Evolutionary conservation across 2,329 filamentous ascomycete species (phyloP), one percentile per base, ranked within the genome.

Genomic region (Trichoderma guizhouense): DNA sequence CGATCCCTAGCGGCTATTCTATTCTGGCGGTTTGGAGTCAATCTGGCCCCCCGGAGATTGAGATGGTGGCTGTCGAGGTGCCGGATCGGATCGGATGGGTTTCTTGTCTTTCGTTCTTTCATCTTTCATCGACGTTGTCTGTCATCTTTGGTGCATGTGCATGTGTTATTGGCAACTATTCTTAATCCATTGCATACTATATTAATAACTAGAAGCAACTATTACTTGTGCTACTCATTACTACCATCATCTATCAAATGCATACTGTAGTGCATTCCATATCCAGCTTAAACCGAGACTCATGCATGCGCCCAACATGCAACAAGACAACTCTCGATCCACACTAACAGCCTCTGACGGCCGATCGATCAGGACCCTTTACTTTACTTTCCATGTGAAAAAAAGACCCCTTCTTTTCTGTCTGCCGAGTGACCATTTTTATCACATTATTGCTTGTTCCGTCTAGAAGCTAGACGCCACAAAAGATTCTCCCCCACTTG

Each of bases 401-500:
- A 58, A 58, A 18, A 34, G n/a, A 34, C 57, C 57, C 18, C 28
- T 65, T 34, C 5, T 24, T 53, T 53, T 18, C 6, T 11, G 21
- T 32, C 47, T 39, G 64, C 30, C 51, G 34, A 7, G 6, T 66
- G 63, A 26, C 64, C 18, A 39, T 15, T 14, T 15, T 2, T 21
- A 62, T 62, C 34, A 14, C 32, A 24, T 36, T n/a, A 39, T 55
- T 39, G 21, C 43, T 66, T 9, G n/a, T 55, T 66, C 21, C 21
- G 30, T 57, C 53, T 18, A 67, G n/a, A 63, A 58, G 32, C 53
- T 57, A 43, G 32, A 67, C 64, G 64, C 64, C 64, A 63, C 60
- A 43, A 11, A 26, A 34, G 14, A 39, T 26, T 43, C 15, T n/a
- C 12, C 58, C 58, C 60, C 60, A 62, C 60, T 62, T 62, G 58